These are phyloP conservation scores for Leishmania gerbilli DNA, from an alignment of 208 protist genomes.

Conservation along the genomic window DNA sequence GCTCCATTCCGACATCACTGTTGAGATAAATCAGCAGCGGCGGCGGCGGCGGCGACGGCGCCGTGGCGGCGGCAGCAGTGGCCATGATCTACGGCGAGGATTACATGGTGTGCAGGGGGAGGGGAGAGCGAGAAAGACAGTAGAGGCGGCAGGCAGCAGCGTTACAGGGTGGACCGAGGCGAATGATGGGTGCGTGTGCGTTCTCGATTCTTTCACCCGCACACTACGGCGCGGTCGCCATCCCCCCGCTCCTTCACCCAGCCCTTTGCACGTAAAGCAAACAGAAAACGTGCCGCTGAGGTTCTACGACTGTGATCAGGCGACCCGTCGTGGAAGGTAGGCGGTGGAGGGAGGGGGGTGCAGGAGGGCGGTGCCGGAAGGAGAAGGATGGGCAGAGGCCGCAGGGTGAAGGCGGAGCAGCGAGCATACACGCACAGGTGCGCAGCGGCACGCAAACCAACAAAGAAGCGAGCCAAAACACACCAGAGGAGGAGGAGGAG, in stretches of 20 bases:
- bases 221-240: not conserved
- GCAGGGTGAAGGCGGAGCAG: no score
- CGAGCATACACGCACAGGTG: no score
- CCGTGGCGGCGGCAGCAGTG: not conserved
- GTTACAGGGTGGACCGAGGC: not conserved
- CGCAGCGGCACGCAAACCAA: no score
- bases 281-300: not conserved
- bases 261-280: not conserved
- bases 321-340: not conserved
- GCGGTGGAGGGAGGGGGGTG: no score
- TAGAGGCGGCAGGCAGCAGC: not conserved
- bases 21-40: constrained; percentile 60
- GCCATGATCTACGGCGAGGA: not conserved
- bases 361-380: not conserved
- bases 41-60: not conserved
- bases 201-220: not conserved
- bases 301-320: not conserved
- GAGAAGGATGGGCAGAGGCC: not conserved
- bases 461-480: not conserved
- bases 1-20: constrained; percentile 55
- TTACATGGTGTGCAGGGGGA: not conserved
- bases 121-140: not conserved
- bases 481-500: not conserved
- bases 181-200: not conserved
- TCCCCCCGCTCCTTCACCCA: not conserved